Evolutionary conservation across 495 filamentous ascomycete genomes (phyloP).

Genomic region (Trichodelitschia bisporula): DNA sequence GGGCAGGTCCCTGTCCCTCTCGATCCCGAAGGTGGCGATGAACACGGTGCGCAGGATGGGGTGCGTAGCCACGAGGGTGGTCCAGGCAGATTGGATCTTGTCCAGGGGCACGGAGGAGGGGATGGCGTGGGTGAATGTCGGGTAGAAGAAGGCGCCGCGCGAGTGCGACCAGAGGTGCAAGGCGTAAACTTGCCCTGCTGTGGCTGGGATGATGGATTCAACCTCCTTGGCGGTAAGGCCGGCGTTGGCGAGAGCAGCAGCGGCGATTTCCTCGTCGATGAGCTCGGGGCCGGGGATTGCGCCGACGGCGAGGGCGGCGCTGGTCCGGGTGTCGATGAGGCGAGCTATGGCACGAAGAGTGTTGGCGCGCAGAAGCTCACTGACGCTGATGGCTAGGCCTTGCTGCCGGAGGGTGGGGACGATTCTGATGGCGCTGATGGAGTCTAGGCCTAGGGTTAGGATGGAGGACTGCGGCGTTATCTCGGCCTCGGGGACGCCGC

Average conservation of each 20-base stretch:
- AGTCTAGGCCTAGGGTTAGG: slow-evolving; percentile 73
- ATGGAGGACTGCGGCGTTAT: slow-evolving; percentile 44
- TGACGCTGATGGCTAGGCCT: slow-evolving; percentile 30
- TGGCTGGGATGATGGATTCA: slow-evolving; percentile 34
- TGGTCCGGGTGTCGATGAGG: too few species aligned
- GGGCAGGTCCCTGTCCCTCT: slow-evolving; percentile 18
- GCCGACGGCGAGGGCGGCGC: too few species aligned
- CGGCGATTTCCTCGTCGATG: too few species aligned
- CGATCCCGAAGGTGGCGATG: slow-evolving; percentile 23
- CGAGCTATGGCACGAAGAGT: slow-evolving; percentile 33
- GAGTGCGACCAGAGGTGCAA: slow-evolving; percentile 43
- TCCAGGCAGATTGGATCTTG: slow-evolving; percentile 25
- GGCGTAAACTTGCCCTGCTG: slow-evolving; percentile 48
- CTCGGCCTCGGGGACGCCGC: slow-evolving; percentile 28
- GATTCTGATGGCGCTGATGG: slow-evolving; percentile 63
- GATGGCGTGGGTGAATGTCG: slow-evolving; percentile 29
- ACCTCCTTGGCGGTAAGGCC: slow-evolving; percentile 20
- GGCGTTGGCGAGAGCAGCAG: too few species aligned
- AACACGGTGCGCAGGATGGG: slow-evolving; percentile 40
- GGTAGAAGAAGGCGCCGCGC: slow-evolving; percentile 31
- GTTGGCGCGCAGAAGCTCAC: slow-evolving; percentile 38
- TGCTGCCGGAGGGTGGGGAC: slow-evolving; percentile 36
- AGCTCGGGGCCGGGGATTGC: too few species aligned
- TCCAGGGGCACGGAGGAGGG: slow-evolving; percentile 14
- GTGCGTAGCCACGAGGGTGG: slow-evolving; percentile 22